A percentile compares a stretch with the other conserved stretches of the same genome.
phyloP scores from a whole-genome alignment of 2,329 filamentous ascomycete genomes.

The Juglanconis oblonga region DNA sequence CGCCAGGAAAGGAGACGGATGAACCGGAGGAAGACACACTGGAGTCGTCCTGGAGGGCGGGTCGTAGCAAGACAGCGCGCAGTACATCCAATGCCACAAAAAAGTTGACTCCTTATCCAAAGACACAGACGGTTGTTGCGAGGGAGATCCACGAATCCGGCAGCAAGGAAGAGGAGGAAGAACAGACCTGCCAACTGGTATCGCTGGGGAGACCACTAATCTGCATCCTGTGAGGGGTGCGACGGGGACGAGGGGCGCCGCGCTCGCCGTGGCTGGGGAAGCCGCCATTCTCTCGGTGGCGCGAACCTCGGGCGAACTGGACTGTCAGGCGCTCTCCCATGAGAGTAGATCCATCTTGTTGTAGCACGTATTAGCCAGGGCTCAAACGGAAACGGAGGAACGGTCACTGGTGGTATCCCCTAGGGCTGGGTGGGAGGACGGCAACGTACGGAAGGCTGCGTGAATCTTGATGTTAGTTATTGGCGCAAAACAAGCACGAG shows the following conservation, averaged over 20 bases:
- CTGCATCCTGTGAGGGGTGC: conserved; percentile 95
- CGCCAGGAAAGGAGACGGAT: not conserved
- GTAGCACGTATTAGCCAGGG: conserved; percentile 34
- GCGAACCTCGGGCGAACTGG: conserved; percentile 91
- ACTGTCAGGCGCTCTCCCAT: conserved; percentile 97
- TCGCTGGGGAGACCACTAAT: conserved; percentile 95
- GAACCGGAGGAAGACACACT: conserved; percentile 19
- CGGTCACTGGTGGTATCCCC: conserved; percentile 28
- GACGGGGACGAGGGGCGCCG: conserved; percentile 72
- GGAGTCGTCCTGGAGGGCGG: conserved; percentile 18
- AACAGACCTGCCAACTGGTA: conserved; percentile 99
- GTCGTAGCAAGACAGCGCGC: conserved; percentile 8
- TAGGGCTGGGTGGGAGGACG: conserved; percentile 29
- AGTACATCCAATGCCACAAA: conserved; percentile 16
- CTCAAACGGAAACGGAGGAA: conserved; percentile 21
- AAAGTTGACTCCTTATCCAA: conserved; percentile 18
- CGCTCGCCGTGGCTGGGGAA: conserved; percentile 52
- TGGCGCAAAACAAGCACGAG: conserved; percentile 16
- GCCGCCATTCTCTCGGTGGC: conserved; percentile 45
- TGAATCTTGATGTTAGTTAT: conserved; percentile 26
- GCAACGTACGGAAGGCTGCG: conserved; percentile 60
- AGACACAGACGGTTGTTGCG: conserved; percentile 13
- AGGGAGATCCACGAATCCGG: conserved; percentile 39
- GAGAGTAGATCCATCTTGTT: conserved; percentile 89
- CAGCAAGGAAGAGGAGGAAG: conserved; percentile 56